A percentile compares a stretch with the other conserved stretches of the same genome.
Conservation (phyloP, 2,329 filamentous ascomycete species). For the Calonectria henricotiae region DNA sequence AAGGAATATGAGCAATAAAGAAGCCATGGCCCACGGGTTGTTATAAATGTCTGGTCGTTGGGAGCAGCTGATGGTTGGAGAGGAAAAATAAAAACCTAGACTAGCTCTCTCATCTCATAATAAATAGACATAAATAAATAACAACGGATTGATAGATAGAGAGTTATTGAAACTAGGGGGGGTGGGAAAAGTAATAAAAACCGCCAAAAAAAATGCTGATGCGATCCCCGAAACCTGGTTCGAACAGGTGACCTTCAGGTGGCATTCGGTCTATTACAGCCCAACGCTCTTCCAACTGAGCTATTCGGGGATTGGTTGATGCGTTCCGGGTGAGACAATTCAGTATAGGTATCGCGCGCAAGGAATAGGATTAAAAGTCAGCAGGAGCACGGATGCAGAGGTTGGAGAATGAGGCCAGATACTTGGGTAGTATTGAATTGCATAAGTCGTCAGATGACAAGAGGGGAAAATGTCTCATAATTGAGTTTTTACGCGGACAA, state of each 20-base stretch:
- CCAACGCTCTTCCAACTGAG: constrained; percentile 42
- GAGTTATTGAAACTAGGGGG: too few species aligned
- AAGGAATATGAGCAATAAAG: too few species aligned
- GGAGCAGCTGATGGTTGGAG: too few species aligned
- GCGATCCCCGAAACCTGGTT: constrained; percentile 39
- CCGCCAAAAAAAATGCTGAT: constrained; percentile 1
- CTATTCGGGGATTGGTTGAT: constrained; percentile 39
- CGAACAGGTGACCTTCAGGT: constrained; percentile 41
- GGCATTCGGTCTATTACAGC: constrained; percentile 36
- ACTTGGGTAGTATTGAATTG: not conserved
- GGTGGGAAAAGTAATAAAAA: not conserved
- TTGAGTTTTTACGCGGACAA: not conserved
- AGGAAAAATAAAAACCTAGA: too few species aligned
- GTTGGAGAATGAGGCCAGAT: not conserved
- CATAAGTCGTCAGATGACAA: not conserved
- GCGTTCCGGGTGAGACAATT: not conserved
- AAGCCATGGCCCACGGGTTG: too few species aligned
- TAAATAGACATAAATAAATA: too few species aligned
- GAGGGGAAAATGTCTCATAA: not conserved
- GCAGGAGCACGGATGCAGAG: not conserved
- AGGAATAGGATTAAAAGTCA: not conserved
- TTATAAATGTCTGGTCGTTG: too few species aligned
- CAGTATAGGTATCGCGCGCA: not conserved
- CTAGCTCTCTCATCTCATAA: too few species aligned
- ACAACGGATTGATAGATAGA: not conserved